Conservation (phyloP, 352 stramenopile species). For the Phytophthora meadii region DNA sequence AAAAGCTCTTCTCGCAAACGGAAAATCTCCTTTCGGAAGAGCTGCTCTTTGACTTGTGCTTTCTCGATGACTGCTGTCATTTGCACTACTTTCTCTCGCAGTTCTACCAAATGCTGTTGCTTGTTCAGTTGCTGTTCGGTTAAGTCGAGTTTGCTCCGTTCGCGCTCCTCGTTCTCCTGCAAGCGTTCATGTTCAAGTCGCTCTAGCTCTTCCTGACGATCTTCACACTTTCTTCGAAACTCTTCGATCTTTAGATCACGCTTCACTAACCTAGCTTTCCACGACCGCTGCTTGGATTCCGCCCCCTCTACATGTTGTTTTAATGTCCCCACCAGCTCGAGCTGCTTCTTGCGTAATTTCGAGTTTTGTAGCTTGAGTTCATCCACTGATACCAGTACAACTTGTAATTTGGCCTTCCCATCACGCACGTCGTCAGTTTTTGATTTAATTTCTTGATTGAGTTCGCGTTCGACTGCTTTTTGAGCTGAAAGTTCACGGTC, state of each 20-base stretch:
- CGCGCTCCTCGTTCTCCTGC: slow-evolving; percentile 25
- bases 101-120: slow-evolving; percentile 31
- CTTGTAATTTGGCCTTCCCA: slow-evolving; percentile 59
- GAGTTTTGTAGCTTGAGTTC: slow-evolving; percentile 46
- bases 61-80: slow-evolving; percentile 39
- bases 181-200: slow-evolving; percentile 26
- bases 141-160: slow-evolving; percentile 27
- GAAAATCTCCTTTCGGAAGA: slow-evolving; percentile 56
- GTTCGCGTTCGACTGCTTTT: slow-evolving; percentile 20
- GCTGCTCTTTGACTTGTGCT: slow-evolving; percentile 50
- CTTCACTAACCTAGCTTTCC: slow-evolving; percentile 41
- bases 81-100: slow-evolving; percentile 40
- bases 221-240: slow-evolving; percentile 41
- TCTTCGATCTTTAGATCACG: slow-evolving; percentile 41
- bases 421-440: slow-evolving; percentile 39
- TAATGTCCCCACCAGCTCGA: slow-evolving; percentile 21
- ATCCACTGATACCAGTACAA: slow-evolving; percentile 32
- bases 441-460: slow-evolving; percentile 19
- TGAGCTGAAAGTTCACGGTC: slow-evolving; percentile 36
- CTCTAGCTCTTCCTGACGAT: slow-evolving; percentile 29
- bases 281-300: slow-evolving; percentile 24
- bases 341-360: slow-evolving; percentile 33
- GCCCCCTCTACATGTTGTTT: slow-evolving; percentile 36
- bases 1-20: slow-evolving; percentile 68
- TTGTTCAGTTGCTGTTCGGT: slow-evolving; percentile 44